phyloP scores from a whole-genome alignment of 78 protist species.

The Planoprotostelium fungivorum region DNA sequence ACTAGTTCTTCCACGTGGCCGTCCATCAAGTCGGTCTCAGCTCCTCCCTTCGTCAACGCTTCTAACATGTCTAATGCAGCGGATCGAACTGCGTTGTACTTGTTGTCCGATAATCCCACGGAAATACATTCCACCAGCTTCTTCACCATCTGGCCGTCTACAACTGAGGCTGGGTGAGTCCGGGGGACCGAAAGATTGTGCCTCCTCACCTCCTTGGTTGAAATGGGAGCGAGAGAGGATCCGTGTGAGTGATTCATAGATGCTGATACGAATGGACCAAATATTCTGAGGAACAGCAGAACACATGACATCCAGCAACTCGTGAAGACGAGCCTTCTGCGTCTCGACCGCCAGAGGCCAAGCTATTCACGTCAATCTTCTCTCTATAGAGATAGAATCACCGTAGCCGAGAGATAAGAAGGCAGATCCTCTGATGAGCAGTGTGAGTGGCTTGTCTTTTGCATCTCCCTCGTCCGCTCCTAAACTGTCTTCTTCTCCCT shows the following conservation, averaged over 20 bases:
- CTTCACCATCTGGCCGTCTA: not conserved
- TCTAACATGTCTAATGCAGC: not conserved
- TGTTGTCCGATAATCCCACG: not conserved
- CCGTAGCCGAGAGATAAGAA: not conserved
- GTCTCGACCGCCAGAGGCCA: not conserved
- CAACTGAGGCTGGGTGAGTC: no score
- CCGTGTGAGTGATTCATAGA: not conserved
- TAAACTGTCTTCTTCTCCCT: conserved; percentile 3
- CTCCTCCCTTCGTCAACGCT: not conserved
- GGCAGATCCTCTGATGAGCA: conserved; percentile 14
- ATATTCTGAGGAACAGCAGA: not conserved
- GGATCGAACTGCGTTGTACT: not conserved
- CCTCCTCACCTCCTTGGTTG: no score
- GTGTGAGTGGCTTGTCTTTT: conserved; percentile 27
- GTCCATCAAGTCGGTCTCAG: not conserved
- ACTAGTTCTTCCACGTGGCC: not conserved
- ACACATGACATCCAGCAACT: not conserved
- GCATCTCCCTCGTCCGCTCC: conserved; percentile 39
- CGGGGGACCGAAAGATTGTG: no score
- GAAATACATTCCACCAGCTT: not conserved
- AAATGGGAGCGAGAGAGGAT: no score
- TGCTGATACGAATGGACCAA: not conserved
- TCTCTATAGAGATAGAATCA: not conserved
- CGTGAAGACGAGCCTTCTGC: not conserved
- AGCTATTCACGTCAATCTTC: not conserved